A percentile compares a stretch with the other conserved stretches of the same genome.
phyloP scores from a whole-genome alignment of 2,329 filamentous ascomycete genomes.

The Coleophoma crateriformis region DNA sequence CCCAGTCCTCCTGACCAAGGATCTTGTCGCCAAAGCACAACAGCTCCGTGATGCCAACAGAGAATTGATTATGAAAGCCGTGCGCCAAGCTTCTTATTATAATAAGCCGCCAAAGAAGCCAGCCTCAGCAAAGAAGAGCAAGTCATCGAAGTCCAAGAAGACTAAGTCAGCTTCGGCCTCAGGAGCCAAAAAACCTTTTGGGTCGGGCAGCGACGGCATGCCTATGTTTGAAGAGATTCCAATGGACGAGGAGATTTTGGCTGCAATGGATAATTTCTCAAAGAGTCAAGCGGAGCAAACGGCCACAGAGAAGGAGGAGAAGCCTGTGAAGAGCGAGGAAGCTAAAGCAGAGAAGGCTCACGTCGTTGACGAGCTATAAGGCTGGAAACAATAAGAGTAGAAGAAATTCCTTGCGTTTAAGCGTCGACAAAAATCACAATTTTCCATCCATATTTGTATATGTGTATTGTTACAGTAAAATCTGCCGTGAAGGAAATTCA shows the following conservation, averaged over 20 bases:
- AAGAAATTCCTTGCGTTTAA: background rate
- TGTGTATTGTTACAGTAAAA: too few relatives aligned
- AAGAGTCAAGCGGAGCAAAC: background rate
- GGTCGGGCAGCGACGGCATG: slow-evolving; percentile 29
- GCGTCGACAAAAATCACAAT: background rate
- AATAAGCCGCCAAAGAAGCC: slow-evolving; percentile 24
- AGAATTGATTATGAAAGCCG: slow-evolving; percentile 65
- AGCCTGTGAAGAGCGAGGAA: background rate
- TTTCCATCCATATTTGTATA: too few relatives aligned
- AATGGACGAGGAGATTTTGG: slow-evolving; percentile 43
- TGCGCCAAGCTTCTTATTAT: slow-evolving; percentile 39
- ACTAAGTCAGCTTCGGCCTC: slow-evolving; percentile 26
- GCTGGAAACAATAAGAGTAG: background rate
- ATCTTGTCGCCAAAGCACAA: slow-evolving; percentile 62
- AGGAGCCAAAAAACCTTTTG: slow-evolving; percentile 30
- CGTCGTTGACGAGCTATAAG: background rate
- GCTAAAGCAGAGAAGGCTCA: background rate
- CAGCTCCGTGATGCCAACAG: slow-evolving; percentile 67
- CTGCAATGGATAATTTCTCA: slow-evolving; percentile 13
- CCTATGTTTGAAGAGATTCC: slow-evolving; percentile 35
- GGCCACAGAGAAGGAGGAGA: background rate
- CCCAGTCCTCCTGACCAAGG: slow-evolving; percentile 67
- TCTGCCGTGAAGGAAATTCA: too few relatives aligned
- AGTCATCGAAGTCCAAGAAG: slow-evolving; percentile 18
- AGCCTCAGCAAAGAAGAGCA: slow-evolving; percentile 28